Evolutionary conservation across 208 protist genomes (phyloP), one percentile per base, ranked within the genome.

Genomic region (Lotmaria passim): DNA sequence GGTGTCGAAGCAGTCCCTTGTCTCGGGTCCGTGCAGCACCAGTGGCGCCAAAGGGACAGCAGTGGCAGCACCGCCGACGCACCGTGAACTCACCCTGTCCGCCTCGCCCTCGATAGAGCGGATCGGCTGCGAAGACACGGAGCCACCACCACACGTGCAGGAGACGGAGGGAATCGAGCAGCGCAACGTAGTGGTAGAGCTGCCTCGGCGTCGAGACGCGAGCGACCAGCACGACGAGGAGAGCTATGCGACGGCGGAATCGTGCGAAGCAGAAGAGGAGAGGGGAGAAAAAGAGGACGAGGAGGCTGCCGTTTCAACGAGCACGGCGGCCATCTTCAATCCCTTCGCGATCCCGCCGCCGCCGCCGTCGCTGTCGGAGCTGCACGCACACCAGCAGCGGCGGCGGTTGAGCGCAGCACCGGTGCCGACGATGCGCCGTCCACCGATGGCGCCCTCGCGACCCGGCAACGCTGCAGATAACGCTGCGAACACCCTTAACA

Each of bases 351-450:
- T 75, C 63, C 41, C 59, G 17, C 23, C 65, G 15, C 58, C 61
- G 41, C 56, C 56, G 7, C 19, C 68, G 23, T 61, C 53, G 43
- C 15, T 76, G 53, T 39, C 59, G 33, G 39, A 59, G 69, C 21
- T 67, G 57, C 67, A 75, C 33, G 47, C 47, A 14, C 19, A 65
- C 17, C 34, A 52, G 34, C 46, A 64, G 52, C 65, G 59, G 7
- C 73, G 58, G 0, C 73, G 72, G n/a, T 28, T 14, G 38, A 78
- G 72, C 24, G 61, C 71, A 0, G 53, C 62, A 24, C 71, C 71
- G 1, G 71, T 76, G 43, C 63, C 71, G 15, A 76, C 62, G 28
- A 76, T 76, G 71, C 55, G 62, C 5, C 71, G 71, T 1, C 71
- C 71, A 28, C 71, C 71, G 26, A 76, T 76, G 62, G 72, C 60